Evolutionary conservation across 2,329 filamentous ascomycete genomes (phyloP), one percentile per base, ranked within the genome.

Genomic region (Apiospora aurea): DNA sequence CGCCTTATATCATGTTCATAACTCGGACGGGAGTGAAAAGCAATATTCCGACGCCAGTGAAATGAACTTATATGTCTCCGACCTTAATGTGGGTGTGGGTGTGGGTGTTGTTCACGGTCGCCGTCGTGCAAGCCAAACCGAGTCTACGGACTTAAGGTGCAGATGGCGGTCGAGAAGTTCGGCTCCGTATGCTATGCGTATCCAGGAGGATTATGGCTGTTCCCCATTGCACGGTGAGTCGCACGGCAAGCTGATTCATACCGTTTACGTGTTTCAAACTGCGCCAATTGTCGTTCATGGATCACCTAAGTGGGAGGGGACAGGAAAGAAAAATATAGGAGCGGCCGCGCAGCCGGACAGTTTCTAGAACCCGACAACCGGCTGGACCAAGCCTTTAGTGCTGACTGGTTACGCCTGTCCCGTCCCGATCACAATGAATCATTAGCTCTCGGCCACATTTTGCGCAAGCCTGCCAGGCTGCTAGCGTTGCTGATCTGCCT

Each of bases 401-500:
- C 53, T 61, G 53, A 61, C 47, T 24, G 24, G 11, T 29, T 34
- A 49, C 46, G 18, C 46, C 53, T 61, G 29, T 34, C 53, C 53
- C 29, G 18, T 61, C 53, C 18, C 29, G 53, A 18, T 11, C 29
- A 61, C 29, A 61, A 61, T 61, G 53, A 61, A 61, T 61, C 53
- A 61, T 61, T 21, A 61, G 21, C 16, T 2, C 34, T 61, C 53
- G 53, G 53, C 16, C 53, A 61, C 53, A 21, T 61, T 38, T 38
- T 61, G 53, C 53, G 29, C 29, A 61, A 34, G 24, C 18, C 18
- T 49, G 2, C 14, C 29, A 34, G 16, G 26, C 53, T 18, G 29
- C 53, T 61, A 57, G 51, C 13, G 14, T 16, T 14, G 53, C 16
- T 21, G 34, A 38, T 38, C 5, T 38, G 7, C 34, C 34, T 38